phyloP scores from a whole-genome alignment of 1,284 basidiomycete species.

The Chalciporus sp. region DNA sequence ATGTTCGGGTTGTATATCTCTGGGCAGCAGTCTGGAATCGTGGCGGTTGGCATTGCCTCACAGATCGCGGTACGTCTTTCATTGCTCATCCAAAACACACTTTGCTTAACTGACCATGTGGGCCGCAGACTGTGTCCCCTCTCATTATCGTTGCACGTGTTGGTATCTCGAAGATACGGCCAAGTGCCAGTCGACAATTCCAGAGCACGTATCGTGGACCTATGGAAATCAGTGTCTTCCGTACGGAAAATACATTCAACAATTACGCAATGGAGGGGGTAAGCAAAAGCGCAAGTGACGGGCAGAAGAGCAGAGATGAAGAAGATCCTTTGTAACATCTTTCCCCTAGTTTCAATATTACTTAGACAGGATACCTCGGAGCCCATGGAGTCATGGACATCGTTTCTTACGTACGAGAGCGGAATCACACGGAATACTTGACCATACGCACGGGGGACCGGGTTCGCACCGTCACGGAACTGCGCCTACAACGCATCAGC shows the following conservation, averaged over 20 bases:
- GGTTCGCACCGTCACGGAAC: no score
- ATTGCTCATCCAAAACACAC: no score
- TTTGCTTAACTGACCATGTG: no score
- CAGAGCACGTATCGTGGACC: not conserved
- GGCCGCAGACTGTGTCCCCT: slow-evolving; percentile 15
- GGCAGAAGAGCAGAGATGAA: no score
- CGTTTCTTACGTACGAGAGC: no score
- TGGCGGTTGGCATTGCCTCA: slow-evolving; percentile 19
- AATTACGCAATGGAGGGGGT: not conserved
- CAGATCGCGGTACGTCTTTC: slow-evolving; percentile 9
- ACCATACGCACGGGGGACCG: no score
- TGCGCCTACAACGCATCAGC: no score
- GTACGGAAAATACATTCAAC: not conserved
- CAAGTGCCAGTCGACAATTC: not conserved
- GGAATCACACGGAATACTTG: no score
- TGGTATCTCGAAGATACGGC: slow-evolving; percentile 8
- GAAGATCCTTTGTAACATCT: no score
- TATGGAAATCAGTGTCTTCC: slow-evolving; percentile 9
- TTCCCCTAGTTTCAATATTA: no score
- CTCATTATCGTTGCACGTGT: slow-evolving; percentile 23
- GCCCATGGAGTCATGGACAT: no score
- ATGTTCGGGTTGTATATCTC: slow-evolving; percentile 21
- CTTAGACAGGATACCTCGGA: no score
- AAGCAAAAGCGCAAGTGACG: not conserved
- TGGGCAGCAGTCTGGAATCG: slow-evolving; percentile 15